Conservation (phyloP, 2,329 filamentous ascomycete genomes). For the Alternaria dauci region DNA sequence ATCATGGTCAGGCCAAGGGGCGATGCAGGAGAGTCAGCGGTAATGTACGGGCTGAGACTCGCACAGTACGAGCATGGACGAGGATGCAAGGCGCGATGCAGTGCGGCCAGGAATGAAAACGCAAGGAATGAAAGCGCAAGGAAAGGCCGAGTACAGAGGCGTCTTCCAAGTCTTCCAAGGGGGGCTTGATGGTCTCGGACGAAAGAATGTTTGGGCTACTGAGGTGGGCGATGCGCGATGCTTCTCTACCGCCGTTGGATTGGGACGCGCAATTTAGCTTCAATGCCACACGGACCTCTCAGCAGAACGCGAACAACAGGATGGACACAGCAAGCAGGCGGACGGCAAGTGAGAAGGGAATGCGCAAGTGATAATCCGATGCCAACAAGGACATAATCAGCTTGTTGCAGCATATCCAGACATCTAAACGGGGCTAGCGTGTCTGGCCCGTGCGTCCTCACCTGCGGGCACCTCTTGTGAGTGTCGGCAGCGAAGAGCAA, state of each 20-base stretch:
- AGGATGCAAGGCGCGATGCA: slow-evolving; percentile 3
- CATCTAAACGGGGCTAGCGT: slow-evolving; percentile 7
- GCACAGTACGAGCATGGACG: not conserved
- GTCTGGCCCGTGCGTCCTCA: slow-evolving; percentile 12
- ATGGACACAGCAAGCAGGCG: not conserved
- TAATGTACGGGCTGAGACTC: not conserved
- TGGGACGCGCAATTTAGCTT: slow-evolving; percentile 22
- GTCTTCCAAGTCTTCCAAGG: not conserved
- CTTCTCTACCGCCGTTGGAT: slow-evolving; percentile 20
- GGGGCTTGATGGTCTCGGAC: slow-evolving; percentile 2
- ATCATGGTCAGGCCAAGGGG: slow-evolving; percentile 3
- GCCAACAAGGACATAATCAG: not conserved
- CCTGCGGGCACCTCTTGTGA: slow-evolving; percentile 8
- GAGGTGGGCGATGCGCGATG: slow-evolving; percentile 14
- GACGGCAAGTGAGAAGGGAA: not conserved
- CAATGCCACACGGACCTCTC: slow-evolving; percentile 18
- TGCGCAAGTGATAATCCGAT: not conserved
- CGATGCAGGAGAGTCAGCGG: slow-evolving; percentile 1
- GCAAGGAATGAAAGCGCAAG: not conserved
- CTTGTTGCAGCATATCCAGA: not conserved
- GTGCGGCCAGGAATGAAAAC: not conserved
- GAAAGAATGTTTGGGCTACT: slow-evolving; percentile 12
- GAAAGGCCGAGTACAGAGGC: not conserved
- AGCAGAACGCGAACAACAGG: slow-evolving; percentile 3
- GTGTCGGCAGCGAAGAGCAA: slow-evolving; percentile 15